These are phyloP conservation scores for Lasiosphaeria miniovina DNA, from an alignment of 495 filamentous ascomycete species.

Conservation along the genomic window DNA sequence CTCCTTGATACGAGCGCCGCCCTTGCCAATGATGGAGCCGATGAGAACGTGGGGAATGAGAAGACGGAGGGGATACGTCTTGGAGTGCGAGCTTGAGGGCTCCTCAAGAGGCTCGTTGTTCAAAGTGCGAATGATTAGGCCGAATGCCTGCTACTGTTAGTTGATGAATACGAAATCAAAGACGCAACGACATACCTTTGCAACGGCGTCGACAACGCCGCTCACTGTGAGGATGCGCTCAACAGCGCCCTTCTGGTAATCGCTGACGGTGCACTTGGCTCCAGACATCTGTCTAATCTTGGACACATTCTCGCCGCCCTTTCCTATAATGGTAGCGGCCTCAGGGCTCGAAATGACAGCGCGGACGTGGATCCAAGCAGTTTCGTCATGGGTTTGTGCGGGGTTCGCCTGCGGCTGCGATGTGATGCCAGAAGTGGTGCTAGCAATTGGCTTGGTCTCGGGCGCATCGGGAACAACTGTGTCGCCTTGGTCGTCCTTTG, in stretches of 20 bases:
- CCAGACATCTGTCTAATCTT: conserved; percentile 86
- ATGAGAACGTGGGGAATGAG: conserved; percentile 96
- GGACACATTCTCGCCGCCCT: conserved; percentile 96
- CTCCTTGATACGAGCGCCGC: conserved; percentile 90
- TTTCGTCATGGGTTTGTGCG: conserved; percentile 67
- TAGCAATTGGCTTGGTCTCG: conserved; percentile 41
- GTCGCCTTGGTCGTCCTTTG: conserved; percentile 58
- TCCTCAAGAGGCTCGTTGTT: conserved; percentile 91
- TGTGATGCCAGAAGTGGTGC: conserved; percentile 43
- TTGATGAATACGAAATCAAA: background rate
- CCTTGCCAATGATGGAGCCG: conserved; percentile 97
- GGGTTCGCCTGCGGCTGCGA: conserved; percentile 36
- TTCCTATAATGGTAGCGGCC: conserved; percentile 96
- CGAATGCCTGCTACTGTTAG: conserved; percentile 70
- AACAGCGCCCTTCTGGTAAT: conserved; percentile 93
- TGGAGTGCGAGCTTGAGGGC: conserved; percentile 85
- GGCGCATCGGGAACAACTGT: conserved; percentile 73
- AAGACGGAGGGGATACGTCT: conserved; percentile 94
- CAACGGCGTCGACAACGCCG: conserved; percentile 90
- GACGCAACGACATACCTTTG: conserved; percentile 65
- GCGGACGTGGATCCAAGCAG: conserved; percentile 92
- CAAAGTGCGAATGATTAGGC: conserved; percentile 93
- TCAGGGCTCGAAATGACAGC: conserved; percentile 95
- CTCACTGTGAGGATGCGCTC: conserved; percentile 97
- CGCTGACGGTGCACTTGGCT: conserved; percentile 97